A percentile compares a stretch with the other conserved stretches of the same genome.
Conservation (phyloP, 2,329 filamentous ascomycete species). For the Trichoderma sp. region DNA sequence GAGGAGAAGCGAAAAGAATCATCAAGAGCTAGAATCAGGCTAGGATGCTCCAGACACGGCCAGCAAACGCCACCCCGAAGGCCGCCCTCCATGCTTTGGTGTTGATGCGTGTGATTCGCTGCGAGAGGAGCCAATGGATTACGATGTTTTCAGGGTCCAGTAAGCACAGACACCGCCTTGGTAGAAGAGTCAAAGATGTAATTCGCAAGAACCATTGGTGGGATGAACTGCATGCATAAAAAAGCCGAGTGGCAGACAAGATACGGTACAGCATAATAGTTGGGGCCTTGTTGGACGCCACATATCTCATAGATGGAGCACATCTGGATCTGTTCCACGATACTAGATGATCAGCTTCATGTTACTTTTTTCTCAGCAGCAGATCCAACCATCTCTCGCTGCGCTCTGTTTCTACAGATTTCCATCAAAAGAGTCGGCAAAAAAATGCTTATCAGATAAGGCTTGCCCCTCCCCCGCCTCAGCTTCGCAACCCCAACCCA, state of each 20-base stretch:
- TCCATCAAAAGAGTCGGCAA: background rate
- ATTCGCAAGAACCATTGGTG: background rate
- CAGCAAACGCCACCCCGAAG: slow-evolving; percentile 8
- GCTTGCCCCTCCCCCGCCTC: slow-evolving; percentile 25
- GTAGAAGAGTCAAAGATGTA: background rate
- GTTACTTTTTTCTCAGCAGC: background rate
- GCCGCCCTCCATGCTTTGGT: background rate
- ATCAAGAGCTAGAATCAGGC: background rate
- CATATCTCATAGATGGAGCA: background rate
- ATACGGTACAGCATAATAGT: background rate
- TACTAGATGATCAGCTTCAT: background rate
- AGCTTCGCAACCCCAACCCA: background rate
- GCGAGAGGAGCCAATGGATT: background rate
- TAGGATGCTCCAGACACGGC: slow-evolving; percentile 8
- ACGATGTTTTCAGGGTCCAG: background rate
- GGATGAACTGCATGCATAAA: background rate
- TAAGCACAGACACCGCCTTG: background rate
- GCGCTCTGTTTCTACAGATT: background rate
- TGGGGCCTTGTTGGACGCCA: background rate
- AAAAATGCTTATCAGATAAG: slow-evolving; percentile 26
- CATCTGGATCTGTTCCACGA: background rate
- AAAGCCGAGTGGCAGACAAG: background rate
- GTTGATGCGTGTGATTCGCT: background rate
- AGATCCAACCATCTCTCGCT: background rate
- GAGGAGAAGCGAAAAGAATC: background rate